These are phyloP conservation scores for Phytomonas francai DNA, from an alignment of 208 protist species.

Conservation along the genomic window DNA sequence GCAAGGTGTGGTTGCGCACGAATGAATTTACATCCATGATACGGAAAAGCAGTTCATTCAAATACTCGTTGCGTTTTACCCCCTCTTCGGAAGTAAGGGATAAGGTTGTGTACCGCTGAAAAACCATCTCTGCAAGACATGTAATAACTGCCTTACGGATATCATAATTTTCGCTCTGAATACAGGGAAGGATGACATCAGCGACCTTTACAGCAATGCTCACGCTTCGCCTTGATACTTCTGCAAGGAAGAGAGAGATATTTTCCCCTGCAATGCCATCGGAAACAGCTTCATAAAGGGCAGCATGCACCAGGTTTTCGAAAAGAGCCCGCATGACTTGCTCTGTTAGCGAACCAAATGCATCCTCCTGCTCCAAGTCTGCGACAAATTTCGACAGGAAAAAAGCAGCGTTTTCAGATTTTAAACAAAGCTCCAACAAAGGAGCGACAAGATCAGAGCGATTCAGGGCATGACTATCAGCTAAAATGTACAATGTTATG, in stretches of 20 bases:
- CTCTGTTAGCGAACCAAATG: conserved; percentile 16
- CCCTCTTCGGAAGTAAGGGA: conserved; percentile 30
- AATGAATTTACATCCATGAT: conserved; percentile 85
- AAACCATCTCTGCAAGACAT: conserved; percentile 73
- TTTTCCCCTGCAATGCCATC: conserved; percentile 51
- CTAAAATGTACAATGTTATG: conserved; percentile 14
- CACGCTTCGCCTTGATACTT: conserved; percentile 72
- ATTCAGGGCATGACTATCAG: conserved; percentile 28
- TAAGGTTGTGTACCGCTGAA: conserved; percentile 70
- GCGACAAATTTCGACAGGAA: conserved; percentile 74
- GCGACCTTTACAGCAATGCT: conserved; percentile 63
- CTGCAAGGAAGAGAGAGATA: conserved; percentile 64
- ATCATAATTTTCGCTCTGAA: conserved; percentile 85
- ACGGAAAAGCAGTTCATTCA: conserved; percentile 79
- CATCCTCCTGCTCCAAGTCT: conserved; percentile 62
- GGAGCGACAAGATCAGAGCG: conserved; percentile 42
- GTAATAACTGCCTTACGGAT: conserved; percentile 80
- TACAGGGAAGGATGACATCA: conserved; percentile 38
- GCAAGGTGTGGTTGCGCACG: conserved; percentile 77
- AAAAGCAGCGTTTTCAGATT: conserved; percentile 54
- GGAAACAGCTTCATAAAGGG: conserved; percentile 46
- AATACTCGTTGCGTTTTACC: conserved; percentile 41
- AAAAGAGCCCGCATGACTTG: conserved; percentile 49
- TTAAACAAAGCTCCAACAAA: conserved; percentile 20
- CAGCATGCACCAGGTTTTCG: conserved; percentile 48